Conservation (phyloP, 805 yeast genomes). For the Hagleromyces aurorensis region DNA sequence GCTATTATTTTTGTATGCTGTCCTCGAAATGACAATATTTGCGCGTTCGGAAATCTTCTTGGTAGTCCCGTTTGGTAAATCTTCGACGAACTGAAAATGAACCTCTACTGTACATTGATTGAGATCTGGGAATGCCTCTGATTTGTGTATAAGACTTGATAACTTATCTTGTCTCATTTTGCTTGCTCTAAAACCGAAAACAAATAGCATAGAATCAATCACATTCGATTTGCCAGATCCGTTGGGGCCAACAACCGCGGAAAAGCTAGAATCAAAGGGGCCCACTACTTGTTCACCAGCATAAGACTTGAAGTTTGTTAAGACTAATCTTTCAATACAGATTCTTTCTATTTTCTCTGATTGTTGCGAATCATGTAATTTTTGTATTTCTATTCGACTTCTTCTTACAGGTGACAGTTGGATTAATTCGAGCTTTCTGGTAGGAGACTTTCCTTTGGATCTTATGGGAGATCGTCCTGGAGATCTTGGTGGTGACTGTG, state of each 20-base stretch:
- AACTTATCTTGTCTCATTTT: conserved; percentile 95
- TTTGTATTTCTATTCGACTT: conserved; percentile 28
- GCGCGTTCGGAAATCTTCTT: conserved; percentile 45
- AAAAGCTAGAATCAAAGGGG: conserved; percentile 87
- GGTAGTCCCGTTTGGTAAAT: conserved; percentile 41
- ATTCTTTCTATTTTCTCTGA: conserved; percentile 41
- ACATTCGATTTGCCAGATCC: conserved; percentile 98
- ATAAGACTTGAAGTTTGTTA: conserved; percentile 87
- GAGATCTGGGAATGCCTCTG: conserved; percentile 60
- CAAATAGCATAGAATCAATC: conserved; percentile 91
- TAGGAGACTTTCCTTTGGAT: conserved; percentile 33
- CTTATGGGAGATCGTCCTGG: conserved; percentile 25
- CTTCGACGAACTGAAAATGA: conserved; percentile 71
- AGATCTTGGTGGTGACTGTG: conserved; percentile 24
- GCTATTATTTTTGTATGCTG: conserved; percentile 65
- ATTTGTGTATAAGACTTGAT: conserved; percentile 88
- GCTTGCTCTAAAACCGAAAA: conserved; percentile 92
- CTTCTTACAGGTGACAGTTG: conserved; percentile 36
- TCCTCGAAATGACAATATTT: conserved; percentile 63
- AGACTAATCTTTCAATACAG: conserved; percentile 64
- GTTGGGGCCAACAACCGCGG: conserved; percentile 97
- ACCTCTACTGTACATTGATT: conserved; percentile 85
- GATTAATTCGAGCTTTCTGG: conserved; percentile 35
- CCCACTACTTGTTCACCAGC: conserved; percentile 92
- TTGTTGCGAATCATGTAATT: conserved; percentile 23